phyloP scores from a whole-genome alignment of 495 filamentous ascomycete species.

The Pyrenula massariospora region DNA sequence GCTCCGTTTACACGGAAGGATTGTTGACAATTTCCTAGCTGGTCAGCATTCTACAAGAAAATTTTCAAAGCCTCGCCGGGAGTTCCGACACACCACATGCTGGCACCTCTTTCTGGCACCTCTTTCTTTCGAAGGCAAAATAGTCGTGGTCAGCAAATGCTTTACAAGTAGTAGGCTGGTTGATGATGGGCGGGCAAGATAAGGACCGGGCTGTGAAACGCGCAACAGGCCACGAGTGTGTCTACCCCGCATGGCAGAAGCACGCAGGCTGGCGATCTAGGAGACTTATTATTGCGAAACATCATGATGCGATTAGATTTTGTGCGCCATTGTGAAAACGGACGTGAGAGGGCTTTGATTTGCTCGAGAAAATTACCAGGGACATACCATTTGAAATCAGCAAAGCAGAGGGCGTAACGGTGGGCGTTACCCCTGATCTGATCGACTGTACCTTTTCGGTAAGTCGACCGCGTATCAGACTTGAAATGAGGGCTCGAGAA shows the following conservation, averaged over 20 bases:
- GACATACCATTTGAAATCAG: too few relatives aligned
- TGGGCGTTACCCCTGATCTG: neutral
- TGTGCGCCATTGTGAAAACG: neutral
- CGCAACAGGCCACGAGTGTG: neutral
- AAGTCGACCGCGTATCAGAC: neutral
- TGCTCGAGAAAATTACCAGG: neutral
- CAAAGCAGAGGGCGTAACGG: neutral
- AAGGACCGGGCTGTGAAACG: neutral
- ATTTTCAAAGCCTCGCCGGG: neutral
- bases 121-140: too few relatives aligned
- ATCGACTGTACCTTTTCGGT: neutral
- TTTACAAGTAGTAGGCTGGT: neutral
- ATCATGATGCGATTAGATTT: neutral
- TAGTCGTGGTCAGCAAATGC: too few relatives aligned
- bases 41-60: neutral
- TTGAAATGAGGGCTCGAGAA: neutral
- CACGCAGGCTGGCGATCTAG: neutral
- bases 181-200: neutral
- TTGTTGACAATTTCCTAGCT: neutral
- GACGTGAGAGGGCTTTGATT: neutral
- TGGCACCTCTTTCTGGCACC: neutral
- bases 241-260: neutral
- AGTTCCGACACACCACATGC: neutral
- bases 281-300: neutral
- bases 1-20: neutral